phyloP scores from a whole-genome alignment of 1,139 yeast genomes.

The Nadsonia commutata region DNA sequence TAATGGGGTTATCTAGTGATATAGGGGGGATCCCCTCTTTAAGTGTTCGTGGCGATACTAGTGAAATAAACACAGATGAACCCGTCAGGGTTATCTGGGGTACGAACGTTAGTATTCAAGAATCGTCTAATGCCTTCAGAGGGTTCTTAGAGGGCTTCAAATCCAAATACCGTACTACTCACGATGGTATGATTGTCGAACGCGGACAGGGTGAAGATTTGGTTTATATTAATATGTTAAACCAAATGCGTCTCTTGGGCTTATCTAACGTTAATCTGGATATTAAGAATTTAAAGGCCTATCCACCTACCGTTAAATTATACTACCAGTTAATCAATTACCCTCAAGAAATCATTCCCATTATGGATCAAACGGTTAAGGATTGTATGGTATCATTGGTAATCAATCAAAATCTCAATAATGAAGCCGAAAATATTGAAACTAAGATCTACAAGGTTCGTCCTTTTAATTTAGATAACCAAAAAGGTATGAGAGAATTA shows the following conservation, averaged over 20 bases:
- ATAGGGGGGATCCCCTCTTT: not conserved
- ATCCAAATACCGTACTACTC: conserved; percentile 50
- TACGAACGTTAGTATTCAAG: conserved; percentile 86
- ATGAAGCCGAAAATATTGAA: conserved; percentile 47
- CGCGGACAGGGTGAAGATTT: conserved; percentile 56
- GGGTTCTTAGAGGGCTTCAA: conserved; percentile 77
- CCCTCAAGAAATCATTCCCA: conserved; percentile 94
- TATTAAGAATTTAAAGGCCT: conserved; percentile 63
- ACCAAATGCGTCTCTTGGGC: conserved; percentile 64
- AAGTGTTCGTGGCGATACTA: not conserved
- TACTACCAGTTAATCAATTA: conserved; percentile 77
- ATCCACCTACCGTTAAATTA: conserved; percentile 59
- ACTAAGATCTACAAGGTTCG: conserved; percentile 73
- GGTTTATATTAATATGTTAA: conserved; percentile 59
- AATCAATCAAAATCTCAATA: conserved; percentile 24
- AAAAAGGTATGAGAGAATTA: conserved; percentile 81
- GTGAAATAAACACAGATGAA: conserved; percentile 33
- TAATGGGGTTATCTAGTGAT: not conserved
- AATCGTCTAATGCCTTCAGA: conserved; percentile 65
- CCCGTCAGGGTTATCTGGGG: conserved; percentile 96
- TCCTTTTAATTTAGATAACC: conserved; percentile 47
- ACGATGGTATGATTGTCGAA: conserved; percentile 35
- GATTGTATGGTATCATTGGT: conserved; percentile 69
- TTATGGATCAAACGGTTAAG: conserved; percentile 91
- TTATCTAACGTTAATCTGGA: conserved; percentile 75